phyloP scores from a whole-genome alignment of 1,139 yeast genomes.

The Suhomyces kunorum region DNA sequence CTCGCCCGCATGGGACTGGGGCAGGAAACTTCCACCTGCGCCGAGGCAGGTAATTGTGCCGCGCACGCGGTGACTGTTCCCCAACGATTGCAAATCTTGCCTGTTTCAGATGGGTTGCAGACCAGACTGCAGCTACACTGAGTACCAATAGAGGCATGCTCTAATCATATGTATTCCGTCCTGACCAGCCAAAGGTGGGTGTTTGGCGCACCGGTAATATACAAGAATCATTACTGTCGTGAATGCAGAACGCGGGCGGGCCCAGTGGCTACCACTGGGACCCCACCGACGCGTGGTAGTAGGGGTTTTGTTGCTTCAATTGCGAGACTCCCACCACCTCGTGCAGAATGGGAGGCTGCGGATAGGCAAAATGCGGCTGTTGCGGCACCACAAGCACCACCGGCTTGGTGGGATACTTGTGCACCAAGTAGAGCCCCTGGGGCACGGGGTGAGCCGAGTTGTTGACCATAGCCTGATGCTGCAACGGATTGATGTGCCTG shows the following conservation, averaged over 20 bases:
- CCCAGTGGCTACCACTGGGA: conserved; percentile 1
- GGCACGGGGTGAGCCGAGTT: background rate
- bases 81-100: conserved; percentile 1
- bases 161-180: conserved; percentile 2
- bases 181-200: conserved; percentile 10
- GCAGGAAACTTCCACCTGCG: too few relatives aligned
- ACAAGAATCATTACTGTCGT: conserved; percentile 4
- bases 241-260: background rate
- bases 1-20: background rate
- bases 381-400: conserved; percentile 9
- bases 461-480: conserved; percentile 12
- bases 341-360: conserved; percentile 7
- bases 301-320: conserved; percentile 2
- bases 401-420: conserved; percentile 6
- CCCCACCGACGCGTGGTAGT: background rate
- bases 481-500: conserved; percentile 12
- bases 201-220: conserved; percentile 10
- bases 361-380: conserved; percentile 8
- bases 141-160: background rate
- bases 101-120: conserved; percentile 2
- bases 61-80: too few relatives aligned
- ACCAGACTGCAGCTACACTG: too few relatives aligned
- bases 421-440: background rate
- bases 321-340: background rate
- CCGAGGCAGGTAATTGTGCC: background rate